A percentile compares a stretch with the other conserved stretches of the same genome.
Conservation (phyloP, 2,329 filamentous ascomycete genomes). For the Ophiostoma quercus region DNA sequence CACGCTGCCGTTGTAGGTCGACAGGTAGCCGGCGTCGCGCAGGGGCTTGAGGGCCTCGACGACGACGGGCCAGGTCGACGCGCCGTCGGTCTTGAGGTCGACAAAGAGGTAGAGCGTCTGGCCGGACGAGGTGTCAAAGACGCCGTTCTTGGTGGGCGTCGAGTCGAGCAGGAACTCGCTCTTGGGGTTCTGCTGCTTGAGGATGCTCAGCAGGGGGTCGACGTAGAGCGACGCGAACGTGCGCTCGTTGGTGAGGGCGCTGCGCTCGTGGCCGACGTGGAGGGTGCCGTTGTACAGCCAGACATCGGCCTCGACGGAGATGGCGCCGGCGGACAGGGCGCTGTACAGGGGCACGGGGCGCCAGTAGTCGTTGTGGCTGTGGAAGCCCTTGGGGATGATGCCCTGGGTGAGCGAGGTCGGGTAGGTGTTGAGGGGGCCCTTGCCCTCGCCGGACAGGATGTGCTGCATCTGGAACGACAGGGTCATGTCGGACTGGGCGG, state of each 20-base stretch:
- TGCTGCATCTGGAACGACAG: conserved; percentile 10
- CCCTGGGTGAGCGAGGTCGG: conserved; percentile 16
- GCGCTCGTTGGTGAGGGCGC: conserved; percentile 4
- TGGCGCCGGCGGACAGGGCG: conserved; percentile 16
- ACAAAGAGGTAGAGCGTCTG: conserved; percentile 19
- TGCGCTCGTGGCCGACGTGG: conserved; percentile 15
- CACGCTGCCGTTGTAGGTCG: conserved; percentile 7
- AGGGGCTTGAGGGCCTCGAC: conserved; percentile 11
- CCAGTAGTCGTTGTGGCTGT: conserved; percentile 18
- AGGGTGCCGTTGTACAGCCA: conserved; percentile 17
- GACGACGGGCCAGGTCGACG: conserved; percentile 8
- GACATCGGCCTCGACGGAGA: conserved; percentile 15
- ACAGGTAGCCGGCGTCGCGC: conserved; percentile 14
- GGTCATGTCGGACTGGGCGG: conserved; percentile 9
- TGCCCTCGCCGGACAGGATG: conserved; percentile 10
- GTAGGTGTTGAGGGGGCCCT: conserved; percentile 7
- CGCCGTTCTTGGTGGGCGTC: conserved; percentile 1
- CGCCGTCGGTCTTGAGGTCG: conserved; percentile 16
- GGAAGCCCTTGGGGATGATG: conserved; percentile 14
- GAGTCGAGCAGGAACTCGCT: neutral
- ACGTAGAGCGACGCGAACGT: conserved; percentile 12
- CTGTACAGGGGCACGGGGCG: conserved; percentile 14
- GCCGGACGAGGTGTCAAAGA: conserved; percentile 10
- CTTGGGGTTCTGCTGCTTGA: conserved; percentile 12
- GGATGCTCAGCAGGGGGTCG: conserved; percentile 3